phyloP scores from a whole-genome alignment of 2,329 filamentous ascomycete genomes.

The Chrysoporthe austroafricana region DNA sequence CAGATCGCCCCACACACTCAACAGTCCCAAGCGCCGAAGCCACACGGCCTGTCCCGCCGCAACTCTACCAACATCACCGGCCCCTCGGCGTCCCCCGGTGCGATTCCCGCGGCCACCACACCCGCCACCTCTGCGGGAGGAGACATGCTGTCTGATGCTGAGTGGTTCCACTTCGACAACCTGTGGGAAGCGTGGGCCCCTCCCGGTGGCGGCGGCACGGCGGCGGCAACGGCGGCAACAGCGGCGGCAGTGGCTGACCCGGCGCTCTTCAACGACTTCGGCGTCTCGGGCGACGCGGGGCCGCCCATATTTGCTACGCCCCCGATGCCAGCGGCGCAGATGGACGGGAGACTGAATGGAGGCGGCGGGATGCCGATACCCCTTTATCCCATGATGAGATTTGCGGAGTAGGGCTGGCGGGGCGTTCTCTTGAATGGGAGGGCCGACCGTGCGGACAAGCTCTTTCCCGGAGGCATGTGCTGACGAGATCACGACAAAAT shows the following conservation, averaged over 20 bases:
- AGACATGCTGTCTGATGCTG: constrained; percentile 21
- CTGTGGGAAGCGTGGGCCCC: constrained; percentile 28
- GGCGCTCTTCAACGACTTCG: constrained; percentile 25
- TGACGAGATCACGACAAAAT: too few relatives aligned
- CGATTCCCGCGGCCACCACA: constrained; percentile 21
- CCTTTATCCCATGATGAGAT: constrained; percentile 25
- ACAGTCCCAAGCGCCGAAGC: not conserved
- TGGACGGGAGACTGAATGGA: not conserved
- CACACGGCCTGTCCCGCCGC: constrained; percentile 6
- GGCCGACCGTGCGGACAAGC: too few relatives aligned
- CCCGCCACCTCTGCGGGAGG: constrained; percentile 22
- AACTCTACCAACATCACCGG: constrained; percentile 14
- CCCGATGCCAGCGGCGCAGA: constrained; percentile 12
- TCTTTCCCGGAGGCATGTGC: too few relatives aligned
- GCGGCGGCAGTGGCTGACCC: constrained; percentile 22
- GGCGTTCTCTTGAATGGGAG: not conserved
- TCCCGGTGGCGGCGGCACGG: not conserved
- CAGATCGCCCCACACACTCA: constrained; percentile 1
- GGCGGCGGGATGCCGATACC: constrained; percentile 11
- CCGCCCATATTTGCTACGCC: constrained; percentile 17
- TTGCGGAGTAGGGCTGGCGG: constrained; percentile 17
- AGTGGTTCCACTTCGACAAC: constrained; percentile 28
- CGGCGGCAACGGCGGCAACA: not conserved
- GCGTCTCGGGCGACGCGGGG: not conserved
- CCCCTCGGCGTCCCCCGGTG: constrained; percentile 15